Evolutionary conservation across 1,284 basidiomycete genomes (phyloP), one percentile per base, ranked within the genome.

Genomic region (Austroboletus olivaceoglutinosus): DNA sequence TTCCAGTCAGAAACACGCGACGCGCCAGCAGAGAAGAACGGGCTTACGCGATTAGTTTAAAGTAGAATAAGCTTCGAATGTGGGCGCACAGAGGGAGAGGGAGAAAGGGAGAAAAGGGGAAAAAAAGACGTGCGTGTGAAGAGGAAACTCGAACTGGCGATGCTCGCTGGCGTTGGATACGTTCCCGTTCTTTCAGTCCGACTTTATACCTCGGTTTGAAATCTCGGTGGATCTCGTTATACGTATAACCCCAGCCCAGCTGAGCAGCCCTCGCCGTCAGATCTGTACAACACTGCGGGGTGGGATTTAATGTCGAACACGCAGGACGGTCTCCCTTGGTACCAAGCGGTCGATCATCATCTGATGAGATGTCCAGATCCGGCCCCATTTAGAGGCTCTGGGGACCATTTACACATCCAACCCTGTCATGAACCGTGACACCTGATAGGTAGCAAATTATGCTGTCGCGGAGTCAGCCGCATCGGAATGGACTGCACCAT

Each of bases 341-440:
- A 34, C 58, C 40, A 50, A 48, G 47, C 44, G 37, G 54, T 51
- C 51, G 56, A 62, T 68, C 58, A 39, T 53, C 51, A 64, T 52
- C 51, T 54, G 61, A 60, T 59, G 46, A 43, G 58, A 58, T 59
- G 34, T 21, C 47, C 39, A 63, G 66, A 68, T 63, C 51, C 48
- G 48, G 51, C 41, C 31, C 58, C 43, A 41, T 45, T 45, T 44
- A 39, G 33, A 45, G 47, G 46, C 44, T 47, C 43, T 48, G 63
- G 45, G 53, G 38, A 59, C 52, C 50, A 47, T 63, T 50, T 37
- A 45, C 15, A 13, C 43, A 53, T 47, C 12, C 49, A 52, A 49
- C 54, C 61, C 52, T 57, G 58, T 53, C 50, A 51, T 50, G 43
- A 27, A 47, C 33, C 43, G 48, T 52, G 44, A 23, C 61, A 60